phyloP scores from a whole-genome alignment of 1,284 basidiomycete genomes.

The Athelia sp. region DNA sequence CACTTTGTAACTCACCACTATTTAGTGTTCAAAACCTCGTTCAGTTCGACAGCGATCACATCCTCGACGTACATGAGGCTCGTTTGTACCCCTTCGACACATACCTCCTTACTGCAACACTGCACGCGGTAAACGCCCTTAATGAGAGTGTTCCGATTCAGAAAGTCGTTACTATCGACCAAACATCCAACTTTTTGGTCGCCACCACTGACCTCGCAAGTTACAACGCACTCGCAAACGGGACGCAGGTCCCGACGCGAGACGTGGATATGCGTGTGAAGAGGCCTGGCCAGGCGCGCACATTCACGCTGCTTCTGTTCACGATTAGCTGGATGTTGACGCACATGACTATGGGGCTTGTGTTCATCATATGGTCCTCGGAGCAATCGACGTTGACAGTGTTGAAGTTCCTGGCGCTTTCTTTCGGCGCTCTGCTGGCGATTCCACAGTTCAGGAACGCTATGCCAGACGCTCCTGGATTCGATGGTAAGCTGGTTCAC shows the following conservation, averaged over 20 bases:
- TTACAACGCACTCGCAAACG: conserved; percentile 21
- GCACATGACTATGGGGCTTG: conserved; percentile 42
- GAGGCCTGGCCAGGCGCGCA: conserved; percentile 39
- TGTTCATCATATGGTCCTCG: conserved; percentile 32
- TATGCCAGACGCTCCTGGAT: conserved; percentile 55
- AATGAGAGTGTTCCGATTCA: conserved; percentile 39
- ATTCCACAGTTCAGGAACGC: conserved; percentile 47
- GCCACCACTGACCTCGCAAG: conserved; percentile 36
- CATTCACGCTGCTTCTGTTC: conserved; percentile 43
- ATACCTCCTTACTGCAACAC: conserved; percentile 44
- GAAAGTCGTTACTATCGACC: conserved; percentile 36
- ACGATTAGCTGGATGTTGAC: conserved; percentile 47
- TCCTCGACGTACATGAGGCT: conserved; percentile 51
- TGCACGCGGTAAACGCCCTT: conserved; percentile 32
- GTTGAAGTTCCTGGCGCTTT: conserved; percentile 34
- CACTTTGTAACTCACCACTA: neutral
- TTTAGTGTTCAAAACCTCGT: conserved; percentile 48
- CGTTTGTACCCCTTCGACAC: conserved; percentile 55
- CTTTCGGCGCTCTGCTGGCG: conserved; percentile 36
- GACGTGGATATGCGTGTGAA: conserved; percentile 41
- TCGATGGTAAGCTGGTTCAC: conserved; percentile 39
- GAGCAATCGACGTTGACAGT: conserved; percentile 21
- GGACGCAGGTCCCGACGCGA: conserved; percentile 26
- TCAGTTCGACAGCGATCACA: conserved; percentile 54
- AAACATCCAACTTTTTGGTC: conserved; percentile 45